Base-by-base conservation (phyloP, 176 grass and related monocot species). In the Carex scoparia region DNA sequence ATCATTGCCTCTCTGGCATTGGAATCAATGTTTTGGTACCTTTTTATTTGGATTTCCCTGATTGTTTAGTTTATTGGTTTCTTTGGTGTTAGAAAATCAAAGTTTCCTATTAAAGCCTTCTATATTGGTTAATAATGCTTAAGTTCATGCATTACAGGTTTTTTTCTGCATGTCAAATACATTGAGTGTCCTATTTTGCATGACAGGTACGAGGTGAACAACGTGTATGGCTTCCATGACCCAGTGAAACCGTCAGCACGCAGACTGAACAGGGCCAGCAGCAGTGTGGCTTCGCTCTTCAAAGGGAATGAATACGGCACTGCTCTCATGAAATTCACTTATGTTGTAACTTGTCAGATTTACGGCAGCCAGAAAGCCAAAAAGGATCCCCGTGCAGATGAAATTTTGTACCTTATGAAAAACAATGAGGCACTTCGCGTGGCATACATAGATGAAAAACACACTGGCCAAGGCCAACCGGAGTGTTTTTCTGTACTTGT, bases 301-400 rank as follows among this genome's bases (percentile, higher is more conserved):
- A 94, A 95, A 95, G 95, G 93, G 38, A 83, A 85, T 70, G 95
- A 98, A 88, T 87, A 92, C 83, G 93, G 91, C 77, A 81, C 86
- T 85, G 91, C 93, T 58, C 83, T 98, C 27, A 93, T 98, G 95
- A 98, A 98, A 83, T 98, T 92, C 81, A 98, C 95, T 14, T 98
- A 95, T 81, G 95, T 98, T 37, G 88, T 98, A 48, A 6, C 95
- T 51, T 98, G 95, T 85, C 95, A 98, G 88, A 98, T 95, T 89
- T 98, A 95, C 72, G 95, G 95, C 57, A 90, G 80, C 62, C 93
- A 98, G 87, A 98, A 98, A 87, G 86, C 86, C 12, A 85, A 78
- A 84, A 98, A 93, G 82, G 95, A 98, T 44, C 16, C 75, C 78
- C 91, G 86, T 79, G 95, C 95, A 37, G 87, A 93, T 18, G 95